Conservation (phyloP, 129 eudicot genomes). For the Apium graveolens region DNA sequence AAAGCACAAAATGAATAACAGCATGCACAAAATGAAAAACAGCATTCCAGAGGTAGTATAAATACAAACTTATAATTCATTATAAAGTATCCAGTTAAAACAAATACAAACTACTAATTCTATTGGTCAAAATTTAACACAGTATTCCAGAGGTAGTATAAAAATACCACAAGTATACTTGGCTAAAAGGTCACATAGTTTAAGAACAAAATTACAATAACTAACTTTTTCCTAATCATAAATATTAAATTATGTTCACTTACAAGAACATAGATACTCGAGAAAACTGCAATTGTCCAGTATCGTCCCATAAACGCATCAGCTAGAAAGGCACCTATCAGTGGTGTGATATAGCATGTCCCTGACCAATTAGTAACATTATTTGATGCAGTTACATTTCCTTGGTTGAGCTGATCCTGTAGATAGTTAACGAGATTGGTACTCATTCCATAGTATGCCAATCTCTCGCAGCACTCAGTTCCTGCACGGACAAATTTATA, state of each 20-base stretch:
- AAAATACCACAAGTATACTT: not conserved
- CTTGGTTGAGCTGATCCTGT: slow-evolving; percentile 36
- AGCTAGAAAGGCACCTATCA: slow-evolving; percentile 80
- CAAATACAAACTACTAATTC: too few species aligned
- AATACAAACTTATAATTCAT: too few species aligned
- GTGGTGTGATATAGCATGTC: slow-evolving; percentile 71
- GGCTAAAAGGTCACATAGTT: not conserved
- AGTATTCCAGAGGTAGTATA: not conserved
- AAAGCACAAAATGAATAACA: not conserved
- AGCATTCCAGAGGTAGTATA: too few species aligned
- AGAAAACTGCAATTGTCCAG: slow-evolving; percentile 70
- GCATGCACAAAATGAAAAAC: too few species aligned
- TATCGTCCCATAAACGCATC: slow-evolving; percentile 86
- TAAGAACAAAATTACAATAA: not conserved
- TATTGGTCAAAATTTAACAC: not conserved
- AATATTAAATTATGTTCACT: slow-evolving; percentile 13
- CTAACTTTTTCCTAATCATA: not conserved
- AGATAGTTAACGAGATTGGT: slow-evolving; percentile 82
- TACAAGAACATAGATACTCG: slow-evolving; percentile 56
- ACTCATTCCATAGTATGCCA: slow-evolving; percentile 92
- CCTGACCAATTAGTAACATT: slow-evolving; percentile 81
- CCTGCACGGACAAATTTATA: slow-evolving; percentile 28
- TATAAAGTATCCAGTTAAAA: not conserved
- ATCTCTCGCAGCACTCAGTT: slow-evolving; percentile 77
- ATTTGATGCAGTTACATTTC: slow-evolving; percentile 53